Percentiles rank a stretch among this genome's conserved stretches.
Conservation (phyloP, 176 grass and related monocot genomes). For the Bonia amplexicaulis region DNA sequence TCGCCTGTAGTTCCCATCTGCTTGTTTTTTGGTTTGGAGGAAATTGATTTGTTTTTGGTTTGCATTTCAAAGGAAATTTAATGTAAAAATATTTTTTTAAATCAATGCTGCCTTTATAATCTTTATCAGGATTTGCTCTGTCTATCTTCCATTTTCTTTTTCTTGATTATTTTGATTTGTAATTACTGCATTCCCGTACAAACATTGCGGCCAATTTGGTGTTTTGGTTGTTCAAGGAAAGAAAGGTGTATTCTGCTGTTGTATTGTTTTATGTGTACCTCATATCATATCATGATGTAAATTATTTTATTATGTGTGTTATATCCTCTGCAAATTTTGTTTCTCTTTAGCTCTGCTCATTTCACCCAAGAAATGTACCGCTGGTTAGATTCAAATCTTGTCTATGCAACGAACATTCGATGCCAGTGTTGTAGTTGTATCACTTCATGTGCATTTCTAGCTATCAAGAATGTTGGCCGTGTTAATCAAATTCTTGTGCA, state of each 20-base stretch:
- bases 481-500: not conserved
- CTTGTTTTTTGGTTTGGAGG: not conserved
- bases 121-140: not conserved
- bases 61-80: not conserved
- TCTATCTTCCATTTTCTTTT: not conserved
- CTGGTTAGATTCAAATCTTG: not conserved
- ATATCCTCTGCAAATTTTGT: not conserved
- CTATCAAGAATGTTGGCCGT: not conserved
- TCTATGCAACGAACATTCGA: not conserved
- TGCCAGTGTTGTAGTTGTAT: not conserved
- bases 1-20: not conserved
- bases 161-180: not conserved
- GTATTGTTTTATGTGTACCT: not conserved
- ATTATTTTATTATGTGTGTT: not conserved
- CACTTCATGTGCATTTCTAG: not conserved
- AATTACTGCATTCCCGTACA: not conserved
- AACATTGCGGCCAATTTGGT: not conserved
- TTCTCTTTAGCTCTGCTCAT: not conserved
- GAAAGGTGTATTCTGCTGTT: not conserved
- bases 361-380: not conserved
- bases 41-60: not conserved
- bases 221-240: not conserved
- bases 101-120: slow-evolving; percentile 6
- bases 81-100: not conserved
- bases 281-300: not conserved